Conservation (phyloP, 179 eudicot genomes). For the Beta lomatogona region DNA sequence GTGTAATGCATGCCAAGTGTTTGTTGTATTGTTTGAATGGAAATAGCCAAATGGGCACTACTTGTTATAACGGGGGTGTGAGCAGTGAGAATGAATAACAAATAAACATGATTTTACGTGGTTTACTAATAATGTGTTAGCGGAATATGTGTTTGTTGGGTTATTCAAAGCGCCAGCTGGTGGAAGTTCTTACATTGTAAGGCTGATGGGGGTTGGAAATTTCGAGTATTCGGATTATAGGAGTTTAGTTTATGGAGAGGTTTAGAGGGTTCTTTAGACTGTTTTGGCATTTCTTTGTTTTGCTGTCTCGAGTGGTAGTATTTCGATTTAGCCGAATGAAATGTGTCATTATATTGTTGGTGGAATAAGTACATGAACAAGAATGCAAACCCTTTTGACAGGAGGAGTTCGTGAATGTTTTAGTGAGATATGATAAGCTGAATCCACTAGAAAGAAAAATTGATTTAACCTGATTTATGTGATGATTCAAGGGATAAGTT, state of each 20-base stretch:
- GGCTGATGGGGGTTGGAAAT: background rate
- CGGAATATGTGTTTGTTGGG: background rate
- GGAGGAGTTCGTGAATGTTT: background rate
- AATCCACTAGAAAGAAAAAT: background rate
- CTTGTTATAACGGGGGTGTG: no score
- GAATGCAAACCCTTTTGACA: no score
- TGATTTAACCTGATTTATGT: background rate
- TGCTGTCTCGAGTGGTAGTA: background rate
- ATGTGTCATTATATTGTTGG: background rate
- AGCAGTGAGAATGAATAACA: no score
- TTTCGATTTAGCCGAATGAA: background rate
- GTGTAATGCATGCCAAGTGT: conserved; percentile 13
- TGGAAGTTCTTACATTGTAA: background rate
- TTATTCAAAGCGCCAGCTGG: no score
- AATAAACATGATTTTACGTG: no score
- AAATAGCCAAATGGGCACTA: background rate
- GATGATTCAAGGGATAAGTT: background rate
- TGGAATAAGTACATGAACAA: background rate
- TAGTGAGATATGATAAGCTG: background rate
- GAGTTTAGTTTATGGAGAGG: background rate
- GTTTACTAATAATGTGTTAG: background rate
- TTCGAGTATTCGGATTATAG: background rate
- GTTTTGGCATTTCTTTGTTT: background rate
- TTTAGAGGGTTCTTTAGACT: no score
- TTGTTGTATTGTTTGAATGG: conserved; percentile 20